Percentiles rank a stretch among this genome's conserved stretches.
Evolutionary conservation across 2,329 filamentous ascomycete species (phyloP).

Genomic region (Fusarium circinatum): DNA sequence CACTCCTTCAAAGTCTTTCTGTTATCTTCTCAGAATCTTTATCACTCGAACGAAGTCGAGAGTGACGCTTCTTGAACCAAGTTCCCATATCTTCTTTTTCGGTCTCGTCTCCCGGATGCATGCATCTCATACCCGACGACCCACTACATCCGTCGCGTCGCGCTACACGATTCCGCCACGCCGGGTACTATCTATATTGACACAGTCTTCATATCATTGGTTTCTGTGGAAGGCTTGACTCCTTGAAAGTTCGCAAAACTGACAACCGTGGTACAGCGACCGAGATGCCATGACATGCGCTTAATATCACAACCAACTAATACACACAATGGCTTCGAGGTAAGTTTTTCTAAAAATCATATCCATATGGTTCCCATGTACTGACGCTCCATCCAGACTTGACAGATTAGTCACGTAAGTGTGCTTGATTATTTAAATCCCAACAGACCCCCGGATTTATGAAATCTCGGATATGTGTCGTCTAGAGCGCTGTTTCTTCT

Average conservation of each 20-base stretch:
- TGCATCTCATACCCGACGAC: conserved; percentile 41
- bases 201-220: conserved; percentile 13
- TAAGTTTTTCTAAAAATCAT: conserved; percentile 44
- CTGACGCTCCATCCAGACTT: conserved; percentile 63
- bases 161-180: conserved; percentile 44
- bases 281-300: conserved; percentile 46
- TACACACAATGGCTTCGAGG: conserved; percentile 67
- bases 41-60: conserved; percentile 11
- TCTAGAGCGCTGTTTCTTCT: not conserved
- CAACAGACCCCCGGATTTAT: not conserved
- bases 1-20: not conserved
- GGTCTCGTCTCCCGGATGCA: conserved; percentile 36
- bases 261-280: conserved; percentile 25
- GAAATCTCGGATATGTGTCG: not conserved
- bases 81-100: conserved; percentile 2
- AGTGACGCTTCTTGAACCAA: conserved; percentile 17
- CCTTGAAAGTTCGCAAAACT: conserved; percentile 12
- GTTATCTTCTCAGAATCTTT: conserved; percentile 5
- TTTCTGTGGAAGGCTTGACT: conserved; percentile 11
- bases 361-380: not conserved
- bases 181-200: conserved; percentile 35
- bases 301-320: conserved; percentile 34
- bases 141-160: conserved; percentile 42
- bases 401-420: conserved; percentile 90
- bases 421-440: not conserved